Percentiles rank a stretch among this genome's conserved stretches.
Evolutionary conservation across 179 eudicot species (phyloP).

Genomic region (Heliamphora pulchella): DNA sequence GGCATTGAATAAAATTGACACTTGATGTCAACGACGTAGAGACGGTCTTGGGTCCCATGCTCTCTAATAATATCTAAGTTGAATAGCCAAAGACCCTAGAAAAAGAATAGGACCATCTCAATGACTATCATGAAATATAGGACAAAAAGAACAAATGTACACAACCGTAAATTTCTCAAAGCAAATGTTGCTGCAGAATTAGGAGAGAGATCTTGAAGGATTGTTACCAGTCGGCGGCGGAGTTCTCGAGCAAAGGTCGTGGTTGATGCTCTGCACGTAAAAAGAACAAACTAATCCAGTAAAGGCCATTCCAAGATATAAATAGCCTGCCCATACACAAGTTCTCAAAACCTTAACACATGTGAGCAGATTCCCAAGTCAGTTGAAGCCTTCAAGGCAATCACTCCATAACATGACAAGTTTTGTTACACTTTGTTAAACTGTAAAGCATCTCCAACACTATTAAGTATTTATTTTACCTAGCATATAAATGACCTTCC

Average conservation of each 20-base stretch:
- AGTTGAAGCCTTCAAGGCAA: slow-evolving; percentile 13
- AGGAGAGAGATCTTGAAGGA: slow-evolving; percentile 18
- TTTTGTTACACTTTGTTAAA: slow-evolving; percentile 5
- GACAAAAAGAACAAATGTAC: too few relatives aligned
- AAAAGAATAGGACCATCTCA: neutral
- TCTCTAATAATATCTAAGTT: slow-evolving; percentile 58
- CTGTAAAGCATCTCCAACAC: neutral
- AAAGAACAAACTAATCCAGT: slow-evolving; percentile 8
- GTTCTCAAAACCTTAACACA: slow-evolving; percentile 8
- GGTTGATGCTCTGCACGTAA: slow-evolving; percentile 48
- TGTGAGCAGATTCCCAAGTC: neutral
- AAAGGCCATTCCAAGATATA: neutral
- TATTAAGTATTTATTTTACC: too few relatives aligned
- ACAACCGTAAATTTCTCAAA: neutral
- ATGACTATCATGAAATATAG: neutral
- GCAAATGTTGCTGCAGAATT: neutral
- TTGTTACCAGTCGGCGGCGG: slow-evolving; percentile 41
- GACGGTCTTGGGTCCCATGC: slow-evolving; percentile 43
- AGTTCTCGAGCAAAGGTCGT: slow-evolving; percentile 42
- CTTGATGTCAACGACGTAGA: slow-evolving; percentile 58
- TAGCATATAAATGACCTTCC: too few relatives aligned
- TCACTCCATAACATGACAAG: neutral
- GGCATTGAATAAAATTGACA: slow-evolving; percentile 15
- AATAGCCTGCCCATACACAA: neutral
- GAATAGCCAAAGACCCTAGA: slow-evolving; percentile 54